phyloP scores from a whole-genome alignment of 768 basidiomycete species.

The Mrakia blollopis region DNA sequence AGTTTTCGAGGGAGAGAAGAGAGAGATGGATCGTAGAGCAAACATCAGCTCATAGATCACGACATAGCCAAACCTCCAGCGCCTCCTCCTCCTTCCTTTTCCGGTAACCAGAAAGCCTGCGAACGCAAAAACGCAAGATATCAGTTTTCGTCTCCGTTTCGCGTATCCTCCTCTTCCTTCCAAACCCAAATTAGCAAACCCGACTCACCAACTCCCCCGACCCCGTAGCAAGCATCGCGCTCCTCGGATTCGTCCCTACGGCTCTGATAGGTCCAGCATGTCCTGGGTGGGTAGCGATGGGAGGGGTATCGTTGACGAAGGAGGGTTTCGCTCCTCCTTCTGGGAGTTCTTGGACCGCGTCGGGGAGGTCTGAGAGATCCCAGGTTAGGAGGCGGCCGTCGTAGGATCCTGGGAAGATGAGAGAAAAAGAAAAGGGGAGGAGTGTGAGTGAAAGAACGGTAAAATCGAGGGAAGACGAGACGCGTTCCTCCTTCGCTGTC shows the following conservation, averaged over 20 bases:
- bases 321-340: conserved; percentile 28
- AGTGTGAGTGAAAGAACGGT: background rate
- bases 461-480: background rate
- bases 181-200: background rate
- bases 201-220: conserved; percentile 61
- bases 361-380: conserved; percentile 54
- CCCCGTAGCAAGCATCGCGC: conserved; percentile 72
- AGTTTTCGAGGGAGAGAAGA: too few relatives aligned
- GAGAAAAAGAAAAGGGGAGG: conserved; percentile 37
- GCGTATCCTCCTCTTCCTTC: too few relatives aligned
- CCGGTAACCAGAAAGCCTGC: background rate
- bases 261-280: conserved; percentile 80
- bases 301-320: conserved; percentile 11
- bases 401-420: conserved; percentile 38
- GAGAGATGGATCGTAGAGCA: too few relatives aligned
- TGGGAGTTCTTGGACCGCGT: conserved; percentile 44
- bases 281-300: conserved; percentile 54
- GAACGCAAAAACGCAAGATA: too few relatives aligned
- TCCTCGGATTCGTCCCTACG: conserved; percentile 82
- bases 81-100: background rate
- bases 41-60: background rate
- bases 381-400: conserved; percentile 82
- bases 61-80: background rate
- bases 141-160: too few relatives aligned
- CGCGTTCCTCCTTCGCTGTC: background rate